Evolutionary conservation across 257 asterid species (phyloP), one percentile per base, ranked within the genome.

Genomic region (Primulina eburnea): DNA sequence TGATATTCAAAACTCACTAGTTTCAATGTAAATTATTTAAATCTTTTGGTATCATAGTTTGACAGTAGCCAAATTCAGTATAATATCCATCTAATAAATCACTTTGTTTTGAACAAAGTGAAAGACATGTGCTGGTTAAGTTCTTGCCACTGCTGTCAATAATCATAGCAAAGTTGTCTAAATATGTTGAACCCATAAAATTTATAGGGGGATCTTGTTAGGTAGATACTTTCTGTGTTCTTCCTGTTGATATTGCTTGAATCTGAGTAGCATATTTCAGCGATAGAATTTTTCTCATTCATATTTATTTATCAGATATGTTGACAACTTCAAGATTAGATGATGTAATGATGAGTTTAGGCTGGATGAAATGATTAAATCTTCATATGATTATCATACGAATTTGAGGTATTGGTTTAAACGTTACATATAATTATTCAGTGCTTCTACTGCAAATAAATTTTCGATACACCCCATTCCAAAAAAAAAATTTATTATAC

Each of bases 1-100:
- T 75, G 83, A n/a, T 57, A 68, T 0, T 0, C 3, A 14, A 26
- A 1, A 30, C 70, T 59, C 8, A 5, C 21, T 2, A 76, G 64
- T 0, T 0, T 0, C 0, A n/a, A 72, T 24, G 26, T 24, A 24
- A 72, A 12, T 0, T 6, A 67, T 69, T 43, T 10, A 72, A 12
- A 0, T 81, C 84, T 28, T 55, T 72, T 0, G 76, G 78, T 7
- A 79, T 59, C 0, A 57, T 5, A 0, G 62, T 58, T 17, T 73
- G 75, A 71, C 84, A 76, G 33, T 82, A 80, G 0, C 82, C 79
- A 0, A 43, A 47, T 0, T 82, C 82, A 0, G 79, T 29, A 17
- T 82, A 80, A 9, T 0, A 47, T 12, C 82, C 75, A 2, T 70
- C 73, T 1, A 67, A 17, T 0, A 52, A 8, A 34, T 76, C 81